Evolutionary conservation across 139 green algal species (phyloP).

Genomic region (Pycnococcus provasolii): DNA sequence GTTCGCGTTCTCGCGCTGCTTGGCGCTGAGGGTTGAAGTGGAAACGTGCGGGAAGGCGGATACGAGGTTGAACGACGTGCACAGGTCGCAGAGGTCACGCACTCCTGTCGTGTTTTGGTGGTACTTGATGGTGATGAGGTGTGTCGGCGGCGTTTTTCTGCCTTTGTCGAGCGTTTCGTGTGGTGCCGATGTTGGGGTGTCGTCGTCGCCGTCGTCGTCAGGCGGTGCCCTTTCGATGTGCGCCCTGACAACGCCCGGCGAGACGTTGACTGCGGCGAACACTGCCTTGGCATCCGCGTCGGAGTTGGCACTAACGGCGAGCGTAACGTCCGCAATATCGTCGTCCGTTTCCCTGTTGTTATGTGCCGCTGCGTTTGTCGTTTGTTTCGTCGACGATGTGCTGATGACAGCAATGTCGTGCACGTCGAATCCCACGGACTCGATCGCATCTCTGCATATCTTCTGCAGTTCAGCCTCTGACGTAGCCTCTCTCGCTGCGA

Average conservation of each 20-base stretch:
- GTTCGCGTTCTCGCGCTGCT: constrained; percentile 36
- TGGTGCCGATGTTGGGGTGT: too few relatives aligned
- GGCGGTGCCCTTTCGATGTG: too few relatives aligned
- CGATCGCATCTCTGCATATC: constrained; percentile 31
- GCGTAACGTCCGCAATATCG: not conserved
- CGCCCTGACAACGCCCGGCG: not conserved
- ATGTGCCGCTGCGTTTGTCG: not conserved
- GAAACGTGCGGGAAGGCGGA: not conserved
- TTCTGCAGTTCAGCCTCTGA: constrained; percentile 12
- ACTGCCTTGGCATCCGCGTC: not conserved
- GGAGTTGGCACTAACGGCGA: not conserved
- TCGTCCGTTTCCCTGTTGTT: not conserved
- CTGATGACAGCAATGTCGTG: not conserved
- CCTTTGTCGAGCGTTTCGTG: too few relatives aligned
- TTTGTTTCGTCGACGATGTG: not conserved
- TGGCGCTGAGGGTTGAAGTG: not conserved
- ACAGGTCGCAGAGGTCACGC: too few relatives aligned
- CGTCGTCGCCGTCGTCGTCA: too few relatives aligned
- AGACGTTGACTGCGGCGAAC: not conserved
- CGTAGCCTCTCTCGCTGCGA: constrained; percentile 26
- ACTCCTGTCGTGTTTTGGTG: too few relatives aligned
- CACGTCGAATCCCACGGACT: constrained; percentile 43
- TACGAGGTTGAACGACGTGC: not conserved
- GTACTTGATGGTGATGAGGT: too few relatives aligned
- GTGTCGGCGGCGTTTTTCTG: too few relatives aligned